Base-by-base conservation (phyloP, 805 yeast species). In the Candida hispaniensis region DNA sequence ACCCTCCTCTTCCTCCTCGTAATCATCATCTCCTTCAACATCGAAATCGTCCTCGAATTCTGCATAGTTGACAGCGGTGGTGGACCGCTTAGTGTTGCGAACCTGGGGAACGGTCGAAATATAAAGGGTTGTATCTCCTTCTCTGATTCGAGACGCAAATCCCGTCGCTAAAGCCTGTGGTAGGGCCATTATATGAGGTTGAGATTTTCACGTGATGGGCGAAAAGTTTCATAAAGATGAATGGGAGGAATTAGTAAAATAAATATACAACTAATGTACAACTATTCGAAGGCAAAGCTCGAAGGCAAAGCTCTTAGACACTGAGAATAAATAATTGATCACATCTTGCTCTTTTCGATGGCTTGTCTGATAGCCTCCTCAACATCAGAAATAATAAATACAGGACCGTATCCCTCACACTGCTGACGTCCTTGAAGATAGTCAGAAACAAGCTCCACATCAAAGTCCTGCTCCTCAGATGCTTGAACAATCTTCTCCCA, bases 81-180 rank as follows among this genome's bases (percentile, higher is more conserved):
- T 61, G 7, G 81, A 75, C 47, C 94, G 64, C 53, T 82, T 83
- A 19, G 83, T 75, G 18, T 77, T 68, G 44, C 96, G 68, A 3
- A 48, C 45, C n/a, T 85, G 72, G 2, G 82, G 80, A 14, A 79
- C 75, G 1, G 83, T 78, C 2, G 82, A 69, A 21, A 78, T 66
- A 46, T 76, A 71, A 18, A 86, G 58, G 2, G 93, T 73, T 19
- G 83, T 80, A 39, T 76, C 73, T 19, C 75, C 78, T 43, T 77
- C 75, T 43, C 80, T 71, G 24, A 83, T 64, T 44, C 96, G 63
- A 35, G 79, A 71, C 23, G 73, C 66, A 45, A 81, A 70, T 18
- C 86, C 78, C 1, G 93, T 76, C 13, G 82, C 64, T 39, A 79
- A 63, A 0, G 88, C 94, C 61, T 85, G 96, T 2, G 94, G 36